phyloP scores from a whole-genome alignment of 257 asterid genomes.

The Linaria vulgaris region DNA sequence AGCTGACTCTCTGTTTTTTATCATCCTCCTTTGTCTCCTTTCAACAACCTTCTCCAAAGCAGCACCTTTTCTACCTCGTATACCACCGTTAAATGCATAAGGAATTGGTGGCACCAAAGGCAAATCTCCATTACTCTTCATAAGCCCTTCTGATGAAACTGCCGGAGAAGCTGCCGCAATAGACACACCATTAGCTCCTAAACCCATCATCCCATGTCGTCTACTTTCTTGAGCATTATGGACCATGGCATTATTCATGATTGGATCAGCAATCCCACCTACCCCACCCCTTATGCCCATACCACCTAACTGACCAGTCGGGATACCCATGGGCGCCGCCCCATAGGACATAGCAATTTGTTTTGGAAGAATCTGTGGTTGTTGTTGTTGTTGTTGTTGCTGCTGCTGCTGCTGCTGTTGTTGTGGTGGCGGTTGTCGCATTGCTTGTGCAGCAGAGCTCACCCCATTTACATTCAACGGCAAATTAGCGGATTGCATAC shows the following conservation, averaged over 20 bases:
- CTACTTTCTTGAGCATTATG: constrained; percentile 52
- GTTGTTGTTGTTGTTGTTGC: constrained; percentile 31
- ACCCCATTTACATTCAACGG: constrained; percentile 58
- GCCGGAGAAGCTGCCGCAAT: constrained; percentile 57
- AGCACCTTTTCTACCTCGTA: constrained; percentile 64
- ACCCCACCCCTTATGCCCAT: constrained; percentile 51
- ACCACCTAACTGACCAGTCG: constrained; percentile 43
- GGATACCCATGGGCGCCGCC: constrained; percentile 51
- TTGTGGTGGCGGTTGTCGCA: constrained; percentile 6
- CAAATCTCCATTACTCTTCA: constrained; percentile 64
- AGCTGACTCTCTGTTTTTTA: constrained; percentile 92
- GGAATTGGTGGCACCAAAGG: constrained; percentile 81
- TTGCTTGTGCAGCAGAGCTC: constrained; percentile 45
- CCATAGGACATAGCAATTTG: constrained; percentile 49
- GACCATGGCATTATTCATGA: constrained; percentile 37
- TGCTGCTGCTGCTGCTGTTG: constrained; percentile 17
- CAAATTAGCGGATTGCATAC: constrained; percentile 40
- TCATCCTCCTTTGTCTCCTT: constrained; percentile 97
- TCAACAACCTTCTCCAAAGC: constrained; percentile 88
- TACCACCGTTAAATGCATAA: constrained; percentile 60
- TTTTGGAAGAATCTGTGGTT: constrained; percentile 62
- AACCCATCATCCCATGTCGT: constrained; percentile 59
- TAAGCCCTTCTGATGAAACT: constrained; percentile 69
- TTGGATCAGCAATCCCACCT: constrained; percentile 49
- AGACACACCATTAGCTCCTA: constrained; percentile 50